A percentile compares a stretch with the other conserved stretches of the same genome.
phyloP scores from a whole-genome alignment of 441 rosid genomes.

The Pelargonium myrrhifolium region DNA sequence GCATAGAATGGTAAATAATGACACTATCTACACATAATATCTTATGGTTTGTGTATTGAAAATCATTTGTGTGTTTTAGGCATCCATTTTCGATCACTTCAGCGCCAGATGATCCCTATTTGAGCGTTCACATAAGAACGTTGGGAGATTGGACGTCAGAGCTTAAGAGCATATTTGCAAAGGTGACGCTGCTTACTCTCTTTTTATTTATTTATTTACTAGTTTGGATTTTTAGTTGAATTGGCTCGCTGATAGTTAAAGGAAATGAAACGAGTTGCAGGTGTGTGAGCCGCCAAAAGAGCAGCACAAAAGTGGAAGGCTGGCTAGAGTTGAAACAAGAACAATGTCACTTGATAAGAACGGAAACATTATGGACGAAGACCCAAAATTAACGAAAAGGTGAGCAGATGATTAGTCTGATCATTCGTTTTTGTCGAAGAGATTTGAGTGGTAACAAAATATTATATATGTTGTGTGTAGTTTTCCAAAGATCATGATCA shows the following conservation, averaged over 20 bases:
- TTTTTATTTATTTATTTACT: no score
- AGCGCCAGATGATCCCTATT: slow-evolving; percentile 75
- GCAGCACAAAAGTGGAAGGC: slow-evolving; percentile 31
- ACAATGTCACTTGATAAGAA: slow-evolving; percentile 23
- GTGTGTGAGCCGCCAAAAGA: slow-evolving; percentile 53
- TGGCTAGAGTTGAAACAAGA: slow-evolving; percentile 66
- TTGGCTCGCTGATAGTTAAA: no score
- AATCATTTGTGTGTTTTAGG: slow-evolving; percentile 29
- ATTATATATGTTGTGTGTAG: slow-evolving; percentile 23
- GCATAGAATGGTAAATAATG: slow-evolving; percentile 58
- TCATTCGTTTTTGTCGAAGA: not conserved
- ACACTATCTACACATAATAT: not conserved
- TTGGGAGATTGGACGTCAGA: slow-evolving; percentile 93
- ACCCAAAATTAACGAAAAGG: slow-evolving; percentile 36
- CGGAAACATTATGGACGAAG: not conserved
- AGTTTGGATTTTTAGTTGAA: no score
- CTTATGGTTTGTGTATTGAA: no score
- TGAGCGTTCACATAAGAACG: slow-evolving; percentile 82
- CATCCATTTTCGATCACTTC: slow-evolving; percentile 95
- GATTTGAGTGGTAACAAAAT: not conserved
- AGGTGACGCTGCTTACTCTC: no score
- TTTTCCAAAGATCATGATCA: slow-evolving; percentile 59
- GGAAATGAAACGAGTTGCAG: no score
- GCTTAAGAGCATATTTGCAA: no score
- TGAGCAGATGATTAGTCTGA: slow-evolving; percentile 9